Percentiles rank a stretch among this genome's conserved stretches.
phyloP scores from a whole-genome alignment of 148 eudicot species.

The Persicaria maculosa region DNA sequence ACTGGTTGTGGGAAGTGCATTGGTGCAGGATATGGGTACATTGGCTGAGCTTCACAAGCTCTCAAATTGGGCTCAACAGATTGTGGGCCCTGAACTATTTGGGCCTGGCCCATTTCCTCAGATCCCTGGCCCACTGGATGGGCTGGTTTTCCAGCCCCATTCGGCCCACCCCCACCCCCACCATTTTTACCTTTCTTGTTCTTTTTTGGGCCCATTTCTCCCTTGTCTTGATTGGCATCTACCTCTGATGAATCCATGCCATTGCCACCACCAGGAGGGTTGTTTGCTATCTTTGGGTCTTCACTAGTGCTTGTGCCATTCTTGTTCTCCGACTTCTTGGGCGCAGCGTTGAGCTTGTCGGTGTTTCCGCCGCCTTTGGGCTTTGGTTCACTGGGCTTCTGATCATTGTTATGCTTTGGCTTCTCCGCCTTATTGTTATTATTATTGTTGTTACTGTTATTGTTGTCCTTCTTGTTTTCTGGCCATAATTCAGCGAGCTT shows the following conservation, averaged over 20 bases:
- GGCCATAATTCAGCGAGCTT: constrained; percentile 71
- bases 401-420: constrained; percentile 19
- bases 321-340: background rate
- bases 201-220: constrained; percentile 17
- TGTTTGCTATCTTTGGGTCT: background rate
- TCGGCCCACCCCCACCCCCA: background rate
- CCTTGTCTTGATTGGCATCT: background rate
- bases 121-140: background rate
- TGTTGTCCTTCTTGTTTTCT: background rate
- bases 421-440: constrained; percentile 18
- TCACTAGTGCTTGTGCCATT: constrained; percentile 9
- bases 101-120: background rate
- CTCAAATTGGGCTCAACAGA: background rate
- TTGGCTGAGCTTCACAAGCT: background rate
- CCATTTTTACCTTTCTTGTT: constrained; percentile 1
- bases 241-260: background rate
- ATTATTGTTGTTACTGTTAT: background rate
- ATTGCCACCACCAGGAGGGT: background rate
- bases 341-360: background rate
- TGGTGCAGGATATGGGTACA: background rate
- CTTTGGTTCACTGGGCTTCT: constrained; percentile 18
- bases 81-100: background rate
- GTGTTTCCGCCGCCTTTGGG: background rate
- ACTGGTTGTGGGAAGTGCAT: background rate
- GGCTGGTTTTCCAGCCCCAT: background rate